Base-by-base conservation (phyloP, 2,329 filamentous ascomycete species). In the Karstenula rhodostoma region DNA sequence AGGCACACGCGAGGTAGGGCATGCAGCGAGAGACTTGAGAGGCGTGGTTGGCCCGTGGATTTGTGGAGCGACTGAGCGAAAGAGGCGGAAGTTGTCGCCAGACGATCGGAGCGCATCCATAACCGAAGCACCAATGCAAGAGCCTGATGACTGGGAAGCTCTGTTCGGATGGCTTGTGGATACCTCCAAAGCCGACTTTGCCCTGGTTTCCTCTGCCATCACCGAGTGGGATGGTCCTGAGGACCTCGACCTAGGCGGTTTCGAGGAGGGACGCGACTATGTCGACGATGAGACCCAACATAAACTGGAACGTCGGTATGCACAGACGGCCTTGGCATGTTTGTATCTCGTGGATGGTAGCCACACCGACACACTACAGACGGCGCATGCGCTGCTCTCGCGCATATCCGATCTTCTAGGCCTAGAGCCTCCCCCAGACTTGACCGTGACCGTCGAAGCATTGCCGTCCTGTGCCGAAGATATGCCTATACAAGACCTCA, bases 41-140 rank as follows among this genome's bases (percentile, higher is more conserved):
- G 86, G 88, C 0, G 72, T 94, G 40, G 79, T 94, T 52, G 89
- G 88, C 0, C 91, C 91, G 2, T 94, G 91, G 91, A 80, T 93
- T 51, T 88, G 90, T 69, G 87, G 87, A 48, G 83, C 87, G 53
- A 83, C 78, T 22, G 85, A 89, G 56, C 88, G 89, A 81, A 85
- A 84, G 61, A 74, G 78, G 63, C 78, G 73, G 58, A 85, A 79
- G 65, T 70, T 85, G 15, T 79, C 79, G 53, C 58, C 50, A 17
- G 67, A 67, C 17, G 67, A 74, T 17, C 68, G 65, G 25, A 63
- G 69, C 27, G 61, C 59, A n/a, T 72, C 73, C 6, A 63, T 68
- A 8, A 56, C 57, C 84, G 86, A 76, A 74, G 54, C 67, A 23
- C 55, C 65, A 17, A 8, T 60, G 29, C 60, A 65, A 42, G 70